A percentile compares a stretch with the other conserved stretches of the same genome.
These are phyloP conservation scores for Heliamphora exappendiculata DNA, from an alignment of 148 eudicot species.

Conservation along the genomic window DNA sequence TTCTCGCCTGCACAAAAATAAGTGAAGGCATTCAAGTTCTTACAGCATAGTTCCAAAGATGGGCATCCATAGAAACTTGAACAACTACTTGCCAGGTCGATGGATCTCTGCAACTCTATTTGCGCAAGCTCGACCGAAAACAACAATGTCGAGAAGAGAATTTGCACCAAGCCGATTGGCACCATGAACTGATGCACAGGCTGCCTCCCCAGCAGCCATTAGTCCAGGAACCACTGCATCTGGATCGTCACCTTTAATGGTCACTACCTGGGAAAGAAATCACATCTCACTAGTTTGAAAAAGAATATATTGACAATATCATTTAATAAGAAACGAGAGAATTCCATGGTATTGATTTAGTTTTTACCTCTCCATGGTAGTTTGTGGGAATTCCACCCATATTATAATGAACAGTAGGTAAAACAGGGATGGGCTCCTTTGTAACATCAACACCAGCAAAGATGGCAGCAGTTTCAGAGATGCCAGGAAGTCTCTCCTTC, in stretches of 20 bases:
- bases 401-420: conserved; percentile 97
- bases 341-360: background rate
- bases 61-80: background rate
- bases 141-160: conserved; percentile 99
- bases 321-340: background rate
- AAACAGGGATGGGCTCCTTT: conserved; percentile 96
- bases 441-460: conserved; percentile 99
- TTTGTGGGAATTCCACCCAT: conserved; percentile 99
- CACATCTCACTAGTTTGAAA: background rate
- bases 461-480: conserved; percentile 98
- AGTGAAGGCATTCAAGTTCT: conserved; percentile 1
- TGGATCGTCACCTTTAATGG: conserved; percentile 74
- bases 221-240: conserved; percentile 91
- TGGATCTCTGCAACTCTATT: conserved; percentile 90
- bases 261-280: conserved; percentile 55
- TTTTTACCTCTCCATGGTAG: conserved; percentile 88
- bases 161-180: conserved; percentile 98
- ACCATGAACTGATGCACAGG: conserved; percentile 99
- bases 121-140: conserved; percentile 97
- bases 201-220: conserved; percentile 98
- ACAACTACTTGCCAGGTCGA: conserved; percentile 57
- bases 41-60: background rate
- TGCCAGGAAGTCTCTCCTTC: conserved; percentile 98
- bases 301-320: background rate
- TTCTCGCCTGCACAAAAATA: conserved; percentile 55